phyloP scores from a whole-genome alignment of 805 yeast genomes.

The Saturnispora bothae region DNA sequence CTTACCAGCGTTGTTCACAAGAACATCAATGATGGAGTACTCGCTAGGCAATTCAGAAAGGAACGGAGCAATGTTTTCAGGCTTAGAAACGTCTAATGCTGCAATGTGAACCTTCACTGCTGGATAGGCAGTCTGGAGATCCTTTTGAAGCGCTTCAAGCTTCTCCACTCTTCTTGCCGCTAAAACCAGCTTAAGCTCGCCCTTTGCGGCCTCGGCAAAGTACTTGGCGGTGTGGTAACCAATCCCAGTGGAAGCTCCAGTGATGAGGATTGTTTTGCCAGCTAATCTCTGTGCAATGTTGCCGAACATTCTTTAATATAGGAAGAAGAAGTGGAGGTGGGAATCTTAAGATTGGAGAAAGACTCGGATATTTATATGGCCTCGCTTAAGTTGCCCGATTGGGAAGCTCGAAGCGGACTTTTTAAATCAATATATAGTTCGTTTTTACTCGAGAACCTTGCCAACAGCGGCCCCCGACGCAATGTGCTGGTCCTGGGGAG shows the following conservation, averaged over 20 bases:
- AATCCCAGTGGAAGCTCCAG: slow-evolving; percentile 97
- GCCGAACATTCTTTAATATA: slow-evolving; percentile 20
- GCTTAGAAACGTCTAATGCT: slow-evolving; percentile 30
- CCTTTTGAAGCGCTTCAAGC: slow-evolving; percentile 29
- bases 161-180: slow-evolving; percentile 46
- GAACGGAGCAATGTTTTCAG: slow-evolving; percentile 39
- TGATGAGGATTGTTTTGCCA: slow-evolving; percentile 69
- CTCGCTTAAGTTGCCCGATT: neutral
- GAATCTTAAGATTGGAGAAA: too few relatives aligned
- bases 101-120: slow-evolving; percentile 25
- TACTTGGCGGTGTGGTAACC: slow-evolving; percentile 88
- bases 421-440: too few relatives aligned
- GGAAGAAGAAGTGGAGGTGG: neutral
- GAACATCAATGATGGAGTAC: slow-evolving; percentile 48
- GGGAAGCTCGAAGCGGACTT: neutral
- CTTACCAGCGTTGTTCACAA: slow-evolving; percentile 67
- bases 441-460: slow-evolving; percentile 28
- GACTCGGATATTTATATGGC: neutral
- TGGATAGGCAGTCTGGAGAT: slow-evolving; percentile 29
- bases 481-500: slow-evolving; percentile 36
- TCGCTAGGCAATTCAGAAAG: slow-evolving; percentile 33
- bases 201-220: slow-evolving; percentile 55
- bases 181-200: slow-evolving; percentile 37
- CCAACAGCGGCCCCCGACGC: slow-evolving; percentile 41
- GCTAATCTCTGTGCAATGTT: slow-evolving; percentile 70